Evolutionary conservation across 1,284 basidiomycete species (phyloP).

Genomic region (Apiotrichum mycotoxinovorans): DNA sequence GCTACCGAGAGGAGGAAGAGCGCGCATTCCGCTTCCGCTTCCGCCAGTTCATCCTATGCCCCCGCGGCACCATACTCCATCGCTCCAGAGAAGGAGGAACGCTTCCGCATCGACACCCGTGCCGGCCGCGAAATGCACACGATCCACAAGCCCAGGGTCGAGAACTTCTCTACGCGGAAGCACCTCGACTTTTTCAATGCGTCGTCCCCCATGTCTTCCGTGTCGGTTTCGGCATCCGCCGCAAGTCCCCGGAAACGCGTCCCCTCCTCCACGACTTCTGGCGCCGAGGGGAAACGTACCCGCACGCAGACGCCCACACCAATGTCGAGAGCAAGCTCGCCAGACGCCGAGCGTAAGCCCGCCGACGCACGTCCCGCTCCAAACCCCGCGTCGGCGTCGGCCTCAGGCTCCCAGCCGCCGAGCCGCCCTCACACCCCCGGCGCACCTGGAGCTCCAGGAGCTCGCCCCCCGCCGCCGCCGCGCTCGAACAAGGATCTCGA

Average conservation of each 20-base stretch:
- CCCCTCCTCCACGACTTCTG: too few relatives aligned
- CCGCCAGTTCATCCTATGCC: neutral
- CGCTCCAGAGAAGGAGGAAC: neutral
- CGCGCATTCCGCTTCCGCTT: neutral
- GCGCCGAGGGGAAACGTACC: neutral
- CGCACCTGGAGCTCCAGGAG: neutral
- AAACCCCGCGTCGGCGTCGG: neutral
- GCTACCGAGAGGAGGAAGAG: neutral
- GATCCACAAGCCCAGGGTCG: constrained; percentile 14
- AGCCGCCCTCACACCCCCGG: neutral
- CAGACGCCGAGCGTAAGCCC: too few relatives aligned
- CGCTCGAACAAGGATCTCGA: constrained; percentile 11
- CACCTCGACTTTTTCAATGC: constrained; percentile 16
- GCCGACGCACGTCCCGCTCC: too few relatives aligned
- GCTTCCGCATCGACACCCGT: constrained; percentile 9
- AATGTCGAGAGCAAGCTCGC: too few relatives aligned
- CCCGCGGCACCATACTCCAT: neutral
- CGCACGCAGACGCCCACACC: too few relatives aligned
- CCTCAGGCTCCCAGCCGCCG: neutral
- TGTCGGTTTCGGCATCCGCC: neutral
- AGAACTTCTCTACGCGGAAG: constrained; percentile 15
- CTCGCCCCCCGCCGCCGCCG: neutral
- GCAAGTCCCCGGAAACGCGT: neutral
- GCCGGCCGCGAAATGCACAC: neutral
- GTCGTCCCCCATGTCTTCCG: neutral